Conservation (phyloP, 768 basidiomycete genomes). For the Pulveroboletus sp. region DNA sequence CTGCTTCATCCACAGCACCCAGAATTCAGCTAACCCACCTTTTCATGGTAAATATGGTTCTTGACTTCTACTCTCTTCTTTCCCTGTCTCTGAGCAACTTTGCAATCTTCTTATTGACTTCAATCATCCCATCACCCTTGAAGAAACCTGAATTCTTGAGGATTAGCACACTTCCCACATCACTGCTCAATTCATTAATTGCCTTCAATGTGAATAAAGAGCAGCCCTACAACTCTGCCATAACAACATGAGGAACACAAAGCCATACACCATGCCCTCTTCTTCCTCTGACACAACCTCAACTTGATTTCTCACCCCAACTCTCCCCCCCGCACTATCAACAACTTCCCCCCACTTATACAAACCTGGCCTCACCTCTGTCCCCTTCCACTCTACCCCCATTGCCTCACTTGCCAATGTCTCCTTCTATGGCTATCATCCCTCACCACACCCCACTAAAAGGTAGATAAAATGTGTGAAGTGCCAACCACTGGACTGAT, state of each 20-base stretch:
- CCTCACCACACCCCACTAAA: background rate
- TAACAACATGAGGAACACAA: too few relatives aligned
- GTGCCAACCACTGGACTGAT: too few relatives aligned
- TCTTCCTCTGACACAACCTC: background rate
- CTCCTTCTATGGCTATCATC: background rate
- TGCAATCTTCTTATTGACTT: background rate
- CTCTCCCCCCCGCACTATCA: too few relatives aligned
- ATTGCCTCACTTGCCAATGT: background rate
- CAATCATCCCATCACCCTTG: background rate
- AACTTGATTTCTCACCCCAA: background rate
- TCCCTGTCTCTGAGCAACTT: background rate
- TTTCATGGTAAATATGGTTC: background rate
- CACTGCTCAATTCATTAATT: background rate
- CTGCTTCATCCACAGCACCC: background rate
- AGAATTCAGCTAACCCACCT: background rate
- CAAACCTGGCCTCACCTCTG: background rate
- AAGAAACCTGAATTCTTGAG: background rate
- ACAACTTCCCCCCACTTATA: background rate
- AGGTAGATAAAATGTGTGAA: too few relatives aligned
- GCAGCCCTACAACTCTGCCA: background rate
- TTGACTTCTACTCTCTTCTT: background rate
- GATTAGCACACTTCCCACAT: background rate
- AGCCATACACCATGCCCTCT: background rate
- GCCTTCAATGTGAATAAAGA: background rate
- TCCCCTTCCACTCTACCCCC: background rate